Conservation (phyloP, 139 green algal species). For the Eudorina sp. region DNA sequence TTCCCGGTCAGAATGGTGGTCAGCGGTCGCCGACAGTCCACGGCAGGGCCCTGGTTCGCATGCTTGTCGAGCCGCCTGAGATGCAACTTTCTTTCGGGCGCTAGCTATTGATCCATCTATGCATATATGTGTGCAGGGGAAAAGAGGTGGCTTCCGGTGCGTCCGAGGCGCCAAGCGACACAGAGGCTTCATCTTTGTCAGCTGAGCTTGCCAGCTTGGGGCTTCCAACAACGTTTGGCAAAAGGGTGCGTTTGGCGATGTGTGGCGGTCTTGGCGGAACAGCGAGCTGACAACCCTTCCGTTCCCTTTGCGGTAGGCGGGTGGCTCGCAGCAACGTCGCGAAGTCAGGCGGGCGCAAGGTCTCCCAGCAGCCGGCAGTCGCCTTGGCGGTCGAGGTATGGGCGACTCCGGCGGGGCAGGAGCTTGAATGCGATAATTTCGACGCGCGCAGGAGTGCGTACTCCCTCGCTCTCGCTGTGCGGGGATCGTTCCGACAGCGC, state of each 20-base stretch:
- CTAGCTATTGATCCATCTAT: neutral
- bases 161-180: slow-evolving; percentile 21
- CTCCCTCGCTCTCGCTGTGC: no score
- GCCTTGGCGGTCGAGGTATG: neutral
- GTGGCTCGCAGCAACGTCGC: neutral
- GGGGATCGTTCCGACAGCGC: no score
- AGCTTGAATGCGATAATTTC: no score
- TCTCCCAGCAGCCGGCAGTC: neutral
- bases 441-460: no score
- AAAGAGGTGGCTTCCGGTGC: neutral
- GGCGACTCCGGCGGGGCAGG: no score
- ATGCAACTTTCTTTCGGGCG: no score
- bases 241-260: slow-evolving; percentile 34
- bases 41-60: neutral
- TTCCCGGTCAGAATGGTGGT: neutral
- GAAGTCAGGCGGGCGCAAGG: neutral
- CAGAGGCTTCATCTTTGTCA: neutral
- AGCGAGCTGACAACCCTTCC: no score
- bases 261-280: no score
- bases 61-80: no score
- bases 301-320: neutral
- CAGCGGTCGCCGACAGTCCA: neutral
- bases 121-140: neutral
- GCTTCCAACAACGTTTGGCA: slow-evolving; percentile 22
- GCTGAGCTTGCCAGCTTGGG: slow-evolving; percentile 22